Evolutionary conservation across 345 rosid genomes (phyloP).

Genomic region (Arabidopsis arenosa): DNA sequence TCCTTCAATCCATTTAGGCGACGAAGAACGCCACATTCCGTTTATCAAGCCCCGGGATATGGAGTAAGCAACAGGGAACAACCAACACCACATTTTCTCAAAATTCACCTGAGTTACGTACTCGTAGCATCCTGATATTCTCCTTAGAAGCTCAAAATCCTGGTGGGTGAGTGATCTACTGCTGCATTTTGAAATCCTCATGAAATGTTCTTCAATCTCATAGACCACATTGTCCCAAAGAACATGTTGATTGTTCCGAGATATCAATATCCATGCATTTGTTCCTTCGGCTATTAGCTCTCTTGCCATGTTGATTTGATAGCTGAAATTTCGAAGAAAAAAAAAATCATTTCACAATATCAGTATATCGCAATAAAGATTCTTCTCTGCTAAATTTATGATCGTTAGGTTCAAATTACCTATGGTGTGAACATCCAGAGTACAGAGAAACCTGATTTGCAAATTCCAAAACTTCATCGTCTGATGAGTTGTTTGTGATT

Average conservation of each 20-base stretch:
- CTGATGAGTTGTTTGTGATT: conserved; percentile 63
- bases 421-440: conserved; percentile 87
- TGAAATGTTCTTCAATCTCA: conserved; percentile 81
- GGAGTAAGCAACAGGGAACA: conserved; percentile 75
- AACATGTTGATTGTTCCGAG: conserved; percentile 60
- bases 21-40: conserved; percentile 62
- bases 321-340: conserved; percentile 46
- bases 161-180: conserved; percentile 70
- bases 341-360: conserved; percentile 7
- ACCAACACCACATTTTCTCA: conserved; percentile 92
- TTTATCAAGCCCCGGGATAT: conserved; percentile 62
- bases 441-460: conserved; percentile 72
- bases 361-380: not conserved
- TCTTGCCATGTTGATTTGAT: conserved; percentile 70
- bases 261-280: conserved; percentile 67
- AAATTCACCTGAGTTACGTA: conserved; percentile 76
- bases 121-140: conserved; percentile 77
- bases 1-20: conserved; percentile 92
- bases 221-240: conserved; percentile 64
- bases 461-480: conserved; percentile 63
- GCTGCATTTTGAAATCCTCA: conserved; percentile 70
- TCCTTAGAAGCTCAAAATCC: conserved; percentile 70
- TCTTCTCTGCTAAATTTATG: not conserved
- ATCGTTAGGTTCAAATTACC: conserved; percentile 50
- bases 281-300: conserved; percentile 83